These are phyloP conservation scores for Lachancea sp. DNA, from an alignment of 805 yeast genomes.

Conservation along the genomic window DNA sequence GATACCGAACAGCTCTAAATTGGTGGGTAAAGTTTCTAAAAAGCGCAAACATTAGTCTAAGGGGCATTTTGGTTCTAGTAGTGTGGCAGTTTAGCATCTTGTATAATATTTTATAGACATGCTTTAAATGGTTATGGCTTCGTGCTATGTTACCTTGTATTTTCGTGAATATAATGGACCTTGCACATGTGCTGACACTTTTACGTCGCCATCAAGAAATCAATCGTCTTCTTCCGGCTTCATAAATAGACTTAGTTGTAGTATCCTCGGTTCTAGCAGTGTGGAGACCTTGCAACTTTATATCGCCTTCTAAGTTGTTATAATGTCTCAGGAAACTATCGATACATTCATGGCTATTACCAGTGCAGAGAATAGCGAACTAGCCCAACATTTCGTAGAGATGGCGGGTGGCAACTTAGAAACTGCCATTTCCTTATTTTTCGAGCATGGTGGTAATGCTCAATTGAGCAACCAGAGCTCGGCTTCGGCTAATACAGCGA, in stretches of 20 bases:
- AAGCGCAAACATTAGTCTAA: background rate
- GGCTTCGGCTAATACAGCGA: slow-evolving; percentile 41
- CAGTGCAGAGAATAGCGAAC: slow-evolving; percentile 55
- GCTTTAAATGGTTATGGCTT: background rate
- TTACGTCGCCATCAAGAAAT: no score
- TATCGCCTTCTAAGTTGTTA: background rate
- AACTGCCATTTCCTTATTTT: slow-evolving; percentile 74
- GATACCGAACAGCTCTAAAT: background rate
- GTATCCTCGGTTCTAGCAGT: no score
- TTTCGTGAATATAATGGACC: no score
- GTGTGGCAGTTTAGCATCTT: background rate
- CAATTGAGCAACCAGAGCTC: slow-evolving; percentile 11
- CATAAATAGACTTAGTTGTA: no score
- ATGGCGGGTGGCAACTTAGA: slow-evolving; percentile 75
- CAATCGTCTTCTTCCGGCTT: no score
- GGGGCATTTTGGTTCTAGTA: no score
- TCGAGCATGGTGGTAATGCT: slow-evolving; percentile 52
- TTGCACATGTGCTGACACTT: no score
- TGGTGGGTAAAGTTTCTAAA: background rate
- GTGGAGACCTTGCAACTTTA: no score
- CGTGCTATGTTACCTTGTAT: background rate
- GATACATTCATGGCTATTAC: slow-evolving; percentile 82
- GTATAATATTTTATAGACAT: background rate
- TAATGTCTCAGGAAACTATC: slow-evolving; percentile 43
- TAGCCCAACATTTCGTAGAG: slow-evolving; percentile 71